phyloP scores from a whole-genome alignment of 2,329 filamentous ascomycete species.

The Ophiostoma populinum region DNA sequence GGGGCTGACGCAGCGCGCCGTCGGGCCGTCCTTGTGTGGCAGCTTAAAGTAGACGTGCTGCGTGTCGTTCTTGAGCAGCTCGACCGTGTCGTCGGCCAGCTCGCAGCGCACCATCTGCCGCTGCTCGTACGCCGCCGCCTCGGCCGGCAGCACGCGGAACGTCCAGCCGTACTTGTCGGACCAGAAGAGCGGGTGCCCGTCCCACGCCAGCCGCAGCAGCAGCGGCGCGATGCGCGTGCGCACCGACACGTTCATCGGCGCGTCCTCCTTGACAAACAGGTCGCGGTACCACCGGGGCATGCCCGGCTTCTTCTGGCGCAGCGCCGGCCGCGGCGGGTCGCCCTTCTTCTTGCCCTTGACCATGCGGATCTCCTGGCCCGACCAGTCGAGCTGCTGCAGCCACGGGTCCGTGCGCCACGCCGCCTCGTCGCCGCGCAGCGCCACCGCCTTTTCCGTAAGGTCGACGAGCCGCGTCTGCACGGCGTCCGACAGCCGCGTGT shows the following conservation, averaged over 20 bases:
- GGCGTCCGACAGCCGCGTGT: constrained; percentile 56
- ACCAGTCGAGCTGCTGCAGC: constrained; percentile 90
- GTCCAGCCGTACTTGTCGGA: constrained; percentile 89
- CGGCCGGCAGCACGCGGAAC: constrained; percentile 52
- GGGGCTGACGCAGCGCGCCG: constrained; percentile 67
- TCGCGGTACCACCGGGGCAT: constrained; percentile 96
- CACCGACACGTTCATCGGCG: constrained; percentile 62
- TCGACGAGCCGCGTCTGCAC: constrained; percentile 59
- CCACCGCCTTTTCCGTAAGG: constrained; percentile 60
- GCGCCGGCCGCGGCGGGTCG: constrained; percentile 59
- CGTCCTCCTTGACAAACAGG: constrained; percentile 52
- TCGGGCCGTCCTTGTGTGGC: constrained; percentile 87
- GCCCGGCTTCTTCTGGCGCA: constrained; percentile 80
- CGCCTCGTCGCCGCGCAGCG: constrained; percentile 50
- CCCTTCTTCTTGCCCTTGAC: constrained; percentile 78
- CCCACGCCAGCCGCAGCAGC: constrained; percentile 71
- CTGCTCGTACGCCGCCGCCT: constrained; percentile 45
- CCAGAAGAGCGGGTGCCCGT: constrained; percentile 80
- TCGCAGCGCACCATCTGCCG: constrained; percentile 60
- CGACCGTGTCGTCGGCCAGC: constrained; percentile 57
- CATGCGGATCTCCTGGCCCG: constrained; percentile 80
- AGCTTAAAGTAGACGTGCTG: constrained; percentile 70
- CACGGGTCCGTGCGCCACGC: constrained; percentile 70
- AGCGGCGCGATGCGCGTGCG: constrained; percentile 77
- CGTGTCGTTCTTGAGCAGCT: constrained; percentile 46